Base-by-base conservation (phyloP, 176 grass and related monocot genomes). In the Dactylis glomerata region DNA sequence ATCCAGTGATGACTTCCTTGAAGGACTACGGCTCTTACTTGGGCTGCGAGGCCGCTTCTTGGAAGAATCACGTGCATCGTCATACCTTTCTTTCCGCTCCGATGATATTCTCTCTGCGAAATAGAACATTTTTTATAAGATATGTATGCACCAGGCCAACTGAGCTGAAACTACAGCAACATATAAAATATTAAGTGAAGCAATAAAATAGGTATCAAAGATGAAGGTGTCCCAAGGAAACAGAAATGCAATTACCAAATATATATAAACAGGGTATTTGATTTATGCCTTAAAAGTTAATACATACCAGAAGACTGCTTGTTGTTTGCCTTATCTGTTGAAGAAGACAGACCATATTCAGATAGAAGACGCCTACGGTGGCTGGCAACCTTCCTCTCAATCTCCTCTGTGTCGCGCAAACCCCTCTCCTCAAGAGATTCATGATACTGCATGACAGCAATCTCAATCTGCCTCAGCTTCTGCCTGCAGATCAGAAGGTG, bases 361-460 rank as follows among this genome's bases (percentile, higher is more conserved):
- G 84, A 94, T 82, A 94, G 84, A 84, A 99, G 93, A 67, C 72
- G 86, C 71, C 63, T 93, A 42, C 93, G 89, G 62, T 99, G 88
- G 78, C 75, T 78, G 15, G 84, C 84, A 83, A 96, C 86, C 89
- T 96, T 99, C 84, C 83, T 94, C 68, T 99, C 97, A 54, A 99
- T 96, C 73, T 94, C 97, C 51, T 96, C 97, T 3, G n/a, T 66
- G 65, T 87, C 94, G 45, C 92, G 77, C 87, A 94, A 71, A 51
- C 91, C 93, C 64, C 89, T 92, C 73, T 99, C 97, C 81, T 96
- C 97, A 64, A 96, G 97, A 58, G 88, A 94, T 84, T 96, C 97
- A 82, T 84, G 89, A 68, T 99, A 96, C 73, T 99, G 90, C 90
- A 96, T 86, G 44, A 99, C 97, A 75, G 84, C 90, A 71, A 99